These are phyloP conservation scores for Coniella vitis DNA, from an alignment of 2,329 filamentous ascomycete species.

Conservation along the genomic window DNA sequence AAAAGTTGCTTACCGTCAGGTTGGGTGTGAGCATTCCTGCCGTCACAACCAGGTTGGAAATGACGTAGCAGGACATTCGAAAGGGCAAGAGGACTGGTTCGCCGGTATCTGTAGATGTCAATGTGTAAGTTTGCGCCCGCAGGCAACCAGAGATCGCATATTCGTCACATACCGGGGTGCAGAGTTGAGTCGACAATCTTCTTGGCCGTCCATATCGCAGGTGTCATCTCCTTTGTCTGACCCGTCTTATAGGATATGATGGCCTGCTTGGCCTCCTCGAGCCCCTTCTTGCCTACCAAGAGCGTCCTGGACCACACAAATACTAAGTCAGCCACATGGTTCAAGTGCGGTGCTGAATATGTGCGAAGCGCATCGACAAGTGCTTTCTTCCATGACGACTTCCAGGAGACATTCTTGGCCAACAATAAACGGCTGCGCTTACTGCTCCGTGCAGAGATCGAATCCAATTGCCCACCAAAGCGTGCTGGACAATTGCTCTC, in stretches of 20 bases:
- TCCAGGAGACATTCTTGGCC: not conserved
- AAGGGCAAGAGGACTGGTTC: constrained; percentile 89
- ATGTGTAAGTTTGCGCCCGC: constrained; percentile 9
- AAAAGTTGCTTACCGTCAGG: constrained; percentile 50
- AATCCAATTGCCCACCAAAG: constrained; percentile 1
- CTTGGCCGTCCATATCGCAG: constrained; percentile 90
- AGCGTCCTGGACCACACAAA: constrained; percentile 58
- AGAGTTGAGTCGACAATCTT: constrained; percentile 95
- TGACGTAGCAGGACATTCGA: constrained; percentile 92
- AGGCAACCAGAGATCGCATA: not conserved
- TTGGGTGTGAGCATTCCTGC: constrained; percentile 95
- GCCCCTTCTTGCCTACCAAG: constrained; percentile 67
- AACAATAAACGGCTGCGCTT: constrained; percentile 15
- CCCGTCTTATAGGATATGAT: constrained; percentile 84
- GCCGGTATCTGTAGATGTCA: constrained; percentile 70
- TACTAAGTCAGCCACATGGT: not conserved
- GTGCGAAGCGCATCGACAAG: no score
- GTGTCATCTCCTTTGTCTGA: constrained; percentile 71
- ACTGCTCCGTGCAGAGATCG: constrained; percentile 15
- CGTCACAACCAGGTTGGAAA: constrained; percentile 91
- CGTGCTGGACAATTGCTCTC: constrained; percentile 35
- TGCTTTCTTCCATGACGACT: not conserved
- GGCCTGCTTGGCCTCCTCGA: constrained; percentile 79
- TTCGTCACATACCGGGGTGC: constrained; percentile 66
- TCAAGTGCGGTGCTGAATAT: not conserved